Evolutionary conservation across 1,139 yeast genomes (phyloP).

Genomic region (Blastobotrys persicus): DNA sequence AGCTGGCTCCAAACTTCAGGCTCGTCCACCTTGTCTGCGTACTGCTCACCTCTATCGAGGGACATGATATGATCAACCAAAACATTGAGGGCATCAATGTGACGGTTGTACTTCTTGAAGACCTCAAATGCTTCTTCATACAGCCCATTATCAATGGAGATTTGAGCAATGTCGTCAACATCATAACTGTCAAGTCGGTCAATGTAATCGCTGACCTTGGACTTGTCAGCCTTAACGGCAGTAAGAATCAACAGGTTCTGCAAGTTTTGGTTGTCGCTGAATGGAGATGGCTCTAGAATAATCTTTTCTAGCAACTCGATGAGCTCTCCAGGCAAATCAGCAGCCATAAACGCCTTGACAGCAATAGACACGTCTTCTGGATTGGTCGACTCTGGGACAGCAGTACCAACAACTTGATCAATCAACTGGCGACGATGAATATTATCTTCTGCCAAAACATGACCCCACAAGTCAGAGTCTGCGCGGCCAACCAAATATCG

Average conservation of each 20-base stretch:
- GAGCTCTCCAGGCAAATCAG: constrained; percentile 87
- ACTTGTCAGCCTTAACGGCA: constrained; percentile 91
- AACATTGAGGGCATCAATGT: constrained; percentile 80
- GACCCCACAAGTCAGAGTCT: constrained; percentile 76
- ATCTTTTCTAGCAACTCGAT: constrained; percentile 94
- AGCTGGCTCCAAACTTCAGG: constrained; percentile 92
- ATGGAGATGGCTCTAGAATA: constrained; percentile 94
- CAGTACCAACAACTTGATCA: constrained; percentile 94
- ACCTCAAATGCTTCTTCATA: constrained; percentile 94
- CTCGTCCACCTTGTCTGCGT: constrained; percentile 84
- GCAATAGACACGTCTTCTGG: constrained; percentile 96
- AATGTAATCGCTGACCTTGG: constrained; percentile 78
- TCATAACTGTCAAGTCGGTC: constrained; percentile 90
- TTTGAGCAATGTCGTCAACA: constrained; percentile 89
- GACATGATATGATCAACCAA: constrained; percentile 91
- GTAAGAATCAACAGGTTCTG: constrained; percentile 91
- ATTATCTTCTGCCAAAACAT: constrained; percentile 72
- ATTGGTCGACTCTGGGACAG: constrained; percentile 90
- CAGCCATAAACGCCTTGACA: constrained; percentile 96
- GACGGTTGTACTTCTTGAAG: constrained; percentile 78
- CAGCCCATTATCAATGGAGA: constrained; percentile 84
- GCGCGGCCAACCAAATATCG: constrained; percentile 86
- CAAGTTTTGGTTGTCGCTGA: constrained; percentile 88
- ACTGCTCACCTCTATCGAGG: constrained; percentile 89
- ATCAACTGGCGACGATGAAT: constrained; percentile 84